A percentile compares a stretch with the other conserved stretches of the same genome.
Evolutionary conservation across 2,329 filamentous ascomycete species (phyloP).

Genomic region (Penicillium sp.): DNA sequence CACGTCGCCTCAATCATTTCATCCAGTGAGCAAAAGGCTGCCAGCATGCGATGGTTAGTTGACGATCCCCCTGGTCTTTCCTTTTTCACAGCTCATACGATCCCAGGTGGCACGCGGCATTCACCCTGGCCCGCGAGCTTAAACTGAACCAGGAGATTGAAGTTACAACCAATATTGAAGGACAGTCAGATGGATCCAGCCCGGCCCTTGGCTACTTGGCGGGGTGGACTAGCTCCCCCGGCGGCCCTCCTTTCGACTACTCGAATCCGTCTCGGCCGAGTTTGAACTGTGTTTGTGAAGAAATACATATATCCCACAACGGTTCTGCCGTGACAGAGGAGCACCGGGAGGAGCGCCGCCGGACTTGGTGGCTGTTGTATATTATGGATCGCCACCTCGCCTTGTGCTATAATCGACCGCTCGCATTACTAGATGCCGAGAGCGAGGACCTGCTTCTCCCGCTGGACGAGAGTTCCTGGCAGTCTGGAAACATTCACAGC

Average conservation of each 20-base stretch:
- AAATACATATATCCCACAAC: constrained; percentile 18
- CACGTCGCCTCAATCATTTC: constrained; percentile 88
- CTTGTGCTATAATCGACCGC: constrained; percentile 83
- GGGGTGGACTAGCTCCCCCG: constrained; percentile 48
- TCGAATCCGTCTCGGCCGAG: constrained; percentile 31
- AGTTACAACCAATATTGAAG: constrained; percentile 29
- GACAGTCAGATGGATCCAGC: constrained; percentile 29
- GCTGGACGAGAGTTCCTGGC: constrained; percentile 82
- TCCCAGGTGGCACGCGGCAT: constrained; percentile 75
- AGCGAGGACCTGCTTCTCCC: constrained; percentile 78
- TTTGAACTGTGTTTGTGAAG: constrained; percentile 36
- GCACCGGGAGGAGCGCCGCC: constrained; percentile 78
- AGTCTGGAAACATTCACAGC: constrained; percentile 69
- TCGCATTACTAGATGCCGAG: constrained; percentile 82
- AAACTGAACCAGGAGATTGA: constrained; percentile 76
- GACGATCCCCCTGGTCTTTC: constrained; percentile 1
- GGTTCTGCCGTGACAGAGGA: constrained; percentile 59
- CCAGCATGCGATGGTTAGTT: constrained; percentile 75
- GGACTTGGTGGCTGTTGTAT: constrained; percentile 92
- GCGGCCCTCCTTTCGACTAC: constrained; percentile 42
- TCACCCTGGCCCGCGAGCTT: constrained; percentile 80
- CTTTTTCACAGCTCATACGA: constrained; percentile 2
- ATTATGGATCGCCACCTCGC: constrained; percentile 86
- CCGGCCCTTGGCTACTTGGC: constrained; percentile 32
- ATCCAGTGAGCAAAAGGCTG: constrained; percentile 88